Evolutionary conservation across 2,329 filamentous ascomycete genomes (phyloP), one percentile per base, ranked within the genome.

Genomic region (Immersiporthe knoxdaviesiana): DNA sequence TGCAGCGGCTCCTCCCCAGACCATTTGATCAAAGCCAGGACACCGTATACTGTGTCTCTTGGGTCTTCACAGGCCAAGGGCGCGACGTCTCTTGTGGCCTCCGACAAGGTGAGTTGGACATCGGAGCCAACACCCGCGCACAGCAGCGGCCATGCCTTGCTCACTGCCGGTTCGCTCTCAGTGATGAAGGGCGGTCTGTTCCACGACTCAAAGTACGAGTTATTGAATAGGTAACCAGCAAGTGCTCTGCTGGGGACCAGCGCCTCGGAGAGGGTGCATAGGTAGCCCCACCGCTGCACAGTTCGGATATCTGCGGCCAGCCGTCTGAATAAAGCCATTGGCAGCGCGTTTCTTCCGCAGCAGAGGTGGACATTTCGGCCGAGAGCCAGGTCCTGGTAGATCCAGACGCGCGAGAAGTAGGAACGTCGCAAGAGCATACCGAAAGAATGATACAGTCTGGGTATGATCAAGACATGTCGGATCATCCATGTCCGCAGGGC

Each of bases 351-450:
- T 8, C 41, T 16, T 11, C 41, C 66, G 47, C 66, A 70, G 56
- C 56, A 67, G 5, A 68, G 16, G 14, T 21, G 7, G 2, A 63
- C 18, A 0, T 39, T 2, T 0, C 3, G 41, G 2, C 65, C 62
- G 1, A 66, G 52, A 14, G 58, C 63, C 1, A 70, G 1, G 7
- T 70, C 66, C 39, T 70, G 68, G 21, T 59, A 63, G 1, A 68
- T 41, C 68, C 68, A 70, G 4, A 70, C 66, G 8, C 69, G 58
- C 1, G 12, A 5, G 32, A 68, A 70, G 54, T 68, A 70, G 0
- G 50, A 21, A 5, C 68, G 58, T 14, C 2, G 8, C 3, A 65
- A 1, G 7, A 70, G 61, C 8, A 1, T 18, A 1, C 2, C 24
- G 2, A 62, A 11, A 2, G 61, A 61, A 0, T 7, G 5, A 1